These are phyloP conservation scores for Pachysandra terminalis DNA, from an alignment of 164 flowering plant genomes.

Conservation along the genomic window DNA sequence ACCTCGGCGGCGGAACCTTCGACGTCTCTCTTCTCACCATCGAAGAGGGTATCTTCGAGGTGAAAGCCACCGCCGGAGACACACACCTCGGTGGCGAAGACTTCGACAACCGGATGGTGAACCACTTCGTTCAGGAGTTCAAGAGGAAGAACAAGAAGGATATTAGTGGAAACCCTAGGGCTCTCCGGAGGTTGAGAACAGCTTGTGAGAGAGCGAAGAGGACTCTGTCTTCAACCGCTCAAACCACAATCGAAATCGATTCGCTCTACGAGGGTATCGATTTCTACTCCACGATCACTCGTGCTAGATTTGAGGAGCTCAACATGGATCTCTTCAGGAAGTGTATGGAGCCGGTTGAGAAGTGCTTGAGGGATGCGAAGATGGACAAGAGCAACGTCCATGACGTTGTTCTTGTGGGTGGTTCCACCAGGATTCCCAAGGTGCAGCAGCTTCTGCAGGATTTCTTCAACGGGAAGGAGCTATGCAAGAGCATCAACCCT, in stretches of 20 bases:
- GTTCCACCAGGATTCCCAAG: constrained; percentile 43
- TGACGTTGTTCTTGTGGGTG: constrained; percentile 45
- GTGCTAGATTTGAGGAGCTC: constrained; percentile 43
- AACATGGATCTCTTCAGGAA: constrained; percentile 44
- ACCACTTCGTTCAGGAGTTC: constrained; percentile 39
- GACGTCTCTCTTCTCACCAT: constrained; percentile 40
- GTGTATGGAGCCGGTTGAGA: constrained; percentile 46
- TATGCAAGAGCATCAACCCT: constrained; percentile 47
- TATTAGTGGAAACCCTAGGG: constrained; percentile 38
- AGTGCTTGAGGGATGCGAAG: constrained; percentile 43
- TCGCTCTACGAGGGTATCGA: constrained; percentile 41
- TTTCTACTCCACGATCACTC: constrained; percentile 34
- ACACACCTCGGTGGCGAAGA: constrained; percentile 46
- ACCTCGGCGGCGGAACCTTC: constrained; percentile 41
- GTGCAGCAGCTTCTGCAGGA: constrained; percentile 41
- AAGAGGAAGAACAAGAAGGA: constrained; percentile 40
- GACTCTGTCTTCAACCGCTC: constrained; percentile 38
- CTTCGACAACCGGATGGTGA: constrained; percentile 40
- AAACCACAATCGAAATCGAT: constrained; percentile 37
- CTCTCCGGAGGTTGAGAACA: constrained; percentile 39
- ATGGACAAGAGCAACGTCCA: constrained; percentile 38
- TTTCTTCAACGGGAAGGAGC: constrained; percentile 39
- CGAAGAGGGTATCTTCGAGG: constrained; percentile 37
- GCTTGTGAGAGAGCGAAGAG: constrained; percentile 48
- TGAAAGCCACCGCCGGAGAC: constrained; percentile 41